Conservation (phyloP, 2,329 filamentous ascomycete genomes). For the Diaporthe citrichinensis region DNA sequence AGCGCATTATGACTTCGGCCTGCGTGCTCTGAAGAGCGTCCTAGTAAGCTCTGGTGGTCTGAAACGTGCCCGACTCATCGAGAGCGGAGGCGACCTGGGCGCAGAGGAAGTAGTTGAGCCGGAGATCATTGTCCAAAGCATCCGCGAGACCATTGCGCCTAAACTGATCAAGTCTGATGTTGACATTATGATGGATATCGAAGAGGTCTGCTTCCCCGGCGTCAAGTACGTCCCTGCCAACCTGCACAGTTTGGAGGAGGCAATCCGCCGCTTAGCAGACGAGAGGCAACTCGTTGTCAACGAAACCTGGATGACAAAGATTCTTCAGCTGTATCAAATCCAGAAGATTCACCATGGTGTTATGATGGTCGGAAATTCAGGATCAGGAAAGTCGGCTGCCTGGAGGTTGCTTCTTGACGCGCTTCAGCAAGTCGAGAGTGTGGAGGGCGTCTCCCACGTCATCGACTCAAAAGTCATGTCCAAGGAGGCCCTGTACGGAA, state of each 20-base stretch:
- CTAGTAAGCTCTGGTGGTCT: conserved; percentile 97
- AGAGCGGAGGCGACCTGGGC: conserved; percentile 67
- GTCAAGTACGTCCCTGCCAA: conserved; percentile 94
- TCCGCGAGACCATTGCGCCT: conserved; percentile 97
- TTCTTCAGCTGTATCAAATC: conserved; percentile 97
- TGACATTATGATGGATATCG: conserved; percentile 87
- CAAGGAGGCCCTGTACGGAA: conserved; percentile 97
- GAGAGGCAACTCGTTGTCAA: conserved; percentile 91
- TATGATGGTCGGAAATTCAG: conserved; percentile 99
- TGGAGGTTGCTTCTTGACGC: conserved; percentile 96
- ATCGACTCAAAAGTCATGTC: conserved; percentile 99
- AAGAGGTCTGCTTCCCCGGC: conserved; percentile 89
- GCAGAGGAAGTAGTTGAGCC: conserved; percentile 86
- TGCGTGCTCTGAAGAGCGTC: conserved; percentile 98
- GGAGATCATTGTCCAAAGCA: conserved; percentile 98
- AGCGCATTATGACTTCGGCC: conserved; percentile 98
- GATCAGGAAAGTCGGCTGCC: conserved; percentile 95
- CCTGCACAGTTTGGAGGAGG: conserved; percentile 81
- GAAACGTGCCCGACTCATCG: conserved; percentile 84
- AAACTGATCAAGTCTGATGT: conserved; percentile 96
- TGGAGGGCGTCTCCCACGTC: conserved; percentile 96
- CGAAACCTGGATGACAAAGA: conserved; percentile 97
- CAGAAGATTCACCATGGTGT: conserved; percentile 98
- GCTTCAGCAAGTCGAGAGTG: conserved; percentile 88
- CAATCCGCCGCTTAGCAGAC: conserved; percentile 85